Percentiles rank a stretch among this genome's conserved stretches.
phyloP scores from a whole-genome alignment of 2,329 filamentous ascomycete species.

The Graphium sp. region DNA sequence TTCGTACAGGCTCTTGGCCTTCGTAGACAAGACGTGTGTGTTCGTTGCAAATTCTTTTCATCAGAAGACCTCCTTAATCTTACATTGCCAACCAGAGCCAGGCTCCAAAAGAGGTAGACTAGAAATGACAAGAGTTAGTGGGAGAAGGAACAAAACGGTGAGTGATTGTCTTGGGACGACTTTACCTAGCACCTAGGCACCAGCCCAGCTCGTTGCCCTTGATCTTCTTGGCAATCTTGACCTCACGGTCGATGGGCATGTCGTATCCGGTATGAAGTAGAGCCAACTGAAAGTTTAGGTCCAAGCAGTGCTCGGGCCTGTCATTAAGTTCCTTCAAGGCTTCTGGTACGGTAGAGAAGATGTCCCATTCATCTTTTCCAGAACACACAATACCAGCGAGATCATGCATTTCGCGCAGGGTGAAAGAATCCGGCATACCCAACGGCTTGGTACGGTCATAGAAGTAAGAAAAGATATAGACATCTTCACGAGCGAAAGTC shows the following conservation, averaged over 20 bases:
- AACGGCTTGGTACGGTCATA: constrained; percentile 87
- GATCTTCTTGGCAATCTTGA: constrained; percentile 98
- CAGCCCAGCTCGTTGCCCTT: constrained; percentile 92
- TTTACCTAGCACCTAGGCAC: constrained; percentile 91
- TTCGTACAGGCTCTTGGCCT: no score
- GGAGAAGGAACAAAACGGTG: not conserved
- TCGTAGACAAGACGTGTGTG: no score
- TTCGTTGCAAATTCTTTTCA: no score
- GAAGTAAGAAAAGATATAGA: constrained; percentile 97
- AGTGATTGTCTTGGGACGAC: no score
- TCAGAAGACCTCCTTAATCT: constrained; percentile 52
- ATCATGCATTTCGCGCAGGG: constrained; percentile 74
- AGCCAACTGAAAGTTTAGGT: constrained; percentile 91
- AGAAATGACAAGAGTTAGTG: constrained; percentile 5
- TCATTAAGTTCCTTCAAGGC: constrained; percentile 67
- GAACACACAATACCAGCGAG: constrained; percentile 73
- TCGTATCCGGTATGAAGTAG: constrained; percentile 92
- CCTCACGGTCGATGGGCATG: constrained; percentile 90
- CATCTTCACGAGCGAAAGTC: constrained; percentile 80
- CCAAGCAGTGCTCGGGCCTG: constrained; percentile 81
- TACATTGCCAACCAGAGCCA: constrained; percentile 81
- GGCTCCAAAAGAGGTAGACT: constrained; percentile 73
- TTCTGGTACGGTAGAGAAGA: constrained; percentile 59
- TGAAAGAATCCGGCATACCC: constrained; percentile 98
- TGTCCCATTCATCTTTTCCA: constrained; percentile 60